Percentiles rank a stretch among this genome's conserved stretches.
phyloP scores from a whole-genome alignment of 2,329 filamentous ascomycete genomes.

The Amauroascus niger region DNA sequence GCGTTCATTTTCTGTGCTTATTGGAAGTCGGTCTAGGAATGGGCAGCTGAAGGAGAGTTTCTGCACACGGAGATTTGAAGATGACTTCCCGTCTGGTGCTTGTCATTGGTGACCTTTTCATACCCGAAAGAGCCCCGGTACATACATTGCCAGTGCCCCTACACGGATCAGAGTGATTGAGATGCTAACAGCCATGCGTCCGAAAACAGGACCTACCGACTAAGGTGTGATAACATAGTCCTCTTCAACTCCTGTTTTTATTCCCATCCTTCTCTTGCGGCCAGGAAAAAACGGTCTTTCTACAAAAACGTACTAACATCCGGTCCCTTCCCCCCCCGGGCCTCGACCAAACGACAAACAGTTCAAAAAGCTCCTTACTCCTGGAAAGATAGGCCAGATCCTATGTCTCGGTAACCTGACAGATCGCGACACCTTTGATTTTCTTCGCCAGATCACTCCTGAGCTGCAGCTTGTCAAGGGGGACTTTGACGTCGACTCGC shows the following conservation, averaged over 20 bases:
- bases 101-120: constrained; percentile 87
- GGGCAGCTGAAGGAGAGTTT: constrained; percentile 1
- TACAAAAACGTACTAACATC: neutral
- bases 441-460: constrained; percentile 63
- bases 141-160: neutral
- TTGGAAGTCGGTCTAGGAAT: neutral
- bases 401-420: constrained; percentile 73
- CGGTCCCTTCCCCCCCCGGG: neutral
- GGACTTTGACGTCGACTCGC: constrained; percentile 60
- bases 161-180: neutral
- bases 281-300: neutral
- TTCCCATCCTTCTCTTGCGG: neutral
- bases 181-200: neutral
- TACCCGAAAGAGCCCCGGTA: constrained; percentile 79
- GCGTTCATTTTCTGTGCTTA: neutral
- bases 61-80: constrained; percentile 1
- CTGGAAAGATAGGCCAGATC: constrained; percentile 73
- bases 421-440: constrained; percentile 70
- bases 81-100: constrained; percentile 83
- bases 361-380: constrained; percentile 79
- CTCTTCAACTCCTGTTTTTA: neutral
- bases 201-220: constrained; percentile 61
- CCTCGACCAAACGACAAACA: constrained; percentile 28
- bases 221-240: constrained; percentile 50
- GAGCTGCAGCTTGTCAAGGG: constrained; percentile 62